Conservation (phyloP, 2,329 filamentous ascomycete species). For the Raffaelea ambrosiae region DNA sequence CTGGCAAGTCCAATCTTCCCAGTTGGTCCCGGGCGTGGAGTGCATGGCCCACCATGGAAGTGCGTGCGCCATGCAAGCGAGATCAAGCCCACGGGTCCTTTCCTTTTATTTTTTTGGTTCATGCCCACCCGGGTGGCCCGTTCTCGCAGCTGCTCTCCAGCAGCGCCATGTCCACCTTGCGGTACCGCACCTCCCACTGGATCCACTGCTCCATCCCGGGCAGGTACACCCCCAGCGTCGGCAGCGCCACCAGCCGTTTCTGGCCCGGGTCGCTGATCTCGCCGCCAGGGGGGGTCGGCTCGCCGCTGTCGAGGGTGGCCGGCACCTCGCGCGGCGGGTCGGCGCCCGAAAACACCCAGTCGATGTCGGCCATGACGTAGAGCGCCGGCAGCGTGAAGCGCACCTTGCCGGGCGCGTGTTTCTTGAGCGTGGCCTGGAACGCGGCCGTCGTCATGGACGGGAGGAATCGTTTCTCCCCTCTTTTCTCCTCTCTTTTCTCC, state of each 20-base stretch:
- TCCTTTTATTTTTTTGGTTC: too few relatives aligned
- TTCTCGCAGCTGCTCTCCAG: conserved; percentile 16
- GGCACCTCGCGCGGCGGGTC: background rate
- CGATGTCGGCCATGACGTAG: conserved; percentile 33
- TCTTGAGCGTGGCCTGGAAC: conserved; percentile 35
- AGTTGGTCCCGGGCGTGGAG: too few relatives aligned
- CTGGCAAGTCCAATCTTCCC: too few relatives aligned
- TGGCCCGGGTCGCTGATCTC: conserved; percentile 8
- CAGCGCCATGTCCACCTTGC: conserved; percentile 35
- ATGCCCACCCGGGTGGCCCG: background rate
- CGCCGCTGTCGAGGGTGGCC: background rate
- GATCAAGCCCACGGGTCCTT: too few relatives aligned
- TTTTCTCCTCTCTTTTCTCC: too few relatives aligned
- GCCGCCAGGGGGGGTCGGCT: conserved; percentile 8
- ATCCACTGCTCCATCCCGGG: conserved; percentile 40
- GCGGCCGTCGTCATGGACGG: background rate
- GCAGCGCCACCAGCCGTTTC: conserved; percentile 41
- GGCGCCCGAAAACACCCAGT: conserved; percentile 12
- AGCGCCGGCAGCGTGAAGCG: conserved; percentile 48
- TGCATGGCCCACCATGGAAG: too few relatives aligned
- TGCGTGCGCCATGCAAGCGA: too few relatives aligned
- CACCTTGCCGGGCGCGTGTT: conserved; percentile 45
- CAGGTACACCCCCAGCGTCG: conserved; percentile 39
- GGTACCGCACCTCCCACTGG: conserved; percentile 40
- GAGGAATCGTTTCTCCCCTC: background rate